Percentiles rank a stretch among this genome's conserved stretches.
These are phyloP conservation scores for Sporisorium sorghi DNA, from an alignment of 1,284 basidiomycete species.

Conservation along the genomic window DNA sequence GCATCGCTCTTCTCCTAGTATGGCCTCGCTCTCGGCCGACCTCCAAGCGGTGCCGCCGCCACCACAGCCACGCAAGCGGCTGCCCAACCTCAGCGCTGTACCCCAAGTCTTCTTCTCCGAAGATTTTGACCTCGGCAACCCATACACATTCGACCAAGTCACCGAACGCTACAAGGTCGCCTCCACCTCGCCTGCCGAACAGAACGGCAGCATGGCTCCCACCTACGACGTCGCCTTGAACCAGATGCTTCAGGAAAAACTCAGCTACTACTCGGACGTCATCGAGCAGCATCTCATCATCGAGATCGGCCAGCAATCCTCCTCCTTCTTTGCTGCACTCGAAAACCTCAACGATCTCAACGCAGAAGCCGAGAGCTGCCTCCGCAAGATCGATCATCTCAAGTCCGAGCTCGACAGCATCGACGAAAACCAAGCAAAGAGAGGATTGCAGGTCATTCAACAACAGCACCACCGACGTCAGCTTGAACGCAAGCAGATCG, in stretches of 20 bases:
- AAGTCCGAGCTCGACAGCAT: conserved; percentile 80
- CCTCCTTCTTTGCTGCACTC: conserved; percentile 95
- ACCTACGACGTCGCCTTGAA: conserved; percentile 67
- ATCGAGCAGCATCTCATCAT: conserved; percentile 93
- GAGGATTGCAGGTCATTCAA: conserved; percentile 46
- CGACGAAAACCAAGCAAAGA: conserved; percentile 75
- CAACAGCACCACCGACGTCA: conserved; percentile 55
- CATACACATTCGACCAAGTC: conserved; percentile 83
- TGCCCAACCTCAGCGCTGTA: conserved; percentile 77
- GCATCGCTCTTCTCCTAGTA: conserved; percentile 31
- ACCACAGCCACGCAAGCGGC: conserved; percentile 38
- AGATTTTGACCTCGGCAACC: conserved; percentile 86
- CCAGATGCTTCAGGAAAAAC: conserved; percentile 83
- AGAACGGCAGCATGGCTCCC: conserved; percentile 15
- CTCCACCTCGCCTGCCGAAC: conserved; percentile 15
- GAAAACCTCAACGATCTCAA: conserved; percentile 92
- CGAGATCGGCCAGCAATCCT: conserved; percentile 89
- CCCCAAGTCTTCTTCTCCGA: conserved; percentile 81
- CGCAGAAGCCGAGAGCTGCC: conserved; percentile 84
- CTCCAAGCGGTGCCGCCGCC: conserved; percentile 36
- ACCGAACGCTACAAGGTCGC: conserved; percentile 74
- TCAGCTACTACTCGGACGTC: conserved; percentile 92
- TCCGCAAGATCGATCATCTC: conserved; percentile 80
- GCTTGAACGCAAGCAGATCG: conserved; percentile 42
- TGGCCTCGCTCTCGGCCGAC: conserved; percentile 45